These are phyloP conservation scores for Colletotrichum shisoi DNA, from an alignment of 2,329 filamentous ascomycete species.

Conservation along the genomic window DNA sequence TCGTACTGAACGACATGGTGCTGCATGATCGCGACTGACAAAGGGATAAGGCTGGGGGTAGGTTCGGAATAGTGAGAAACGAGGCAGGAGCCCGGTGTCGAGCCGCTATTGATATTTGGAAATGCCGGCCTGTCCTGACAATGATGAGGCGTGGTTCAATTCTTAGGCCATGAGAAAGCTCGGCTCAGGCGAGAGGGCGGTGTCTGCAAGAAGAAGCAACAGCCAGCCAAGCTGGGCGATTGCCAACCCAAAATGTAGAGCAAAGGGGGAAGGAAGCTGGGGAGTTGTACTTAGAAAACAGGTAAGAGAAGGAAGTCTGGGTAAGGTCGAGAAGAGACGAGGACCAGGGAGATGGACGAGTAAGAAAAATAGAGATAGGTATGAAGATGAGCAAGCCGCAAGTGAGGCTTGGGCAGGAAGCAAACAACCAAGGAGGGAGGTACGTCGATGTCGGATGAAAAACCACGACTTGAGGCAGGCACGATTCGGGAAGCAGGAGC, in stretches of 20 bases:
- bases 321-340: background rate
- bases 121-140: background rate
- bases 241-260: background rate
- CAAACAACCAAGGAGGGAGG: background rate
- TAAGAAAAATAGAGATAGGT: background rate
- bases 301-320: background rate
- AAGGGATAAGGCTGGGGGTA: background rate
- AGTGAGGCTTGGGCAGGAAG: background rate
- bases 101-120: background rate
- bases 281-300: too few relatives aligned
- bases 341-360: background rate
- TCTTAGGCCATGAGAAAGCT: background rate
- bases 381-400: background rate
- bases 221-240: background rate
- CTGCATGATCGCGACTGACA: background rate
- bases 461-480: background rate
- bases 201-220: background rate
- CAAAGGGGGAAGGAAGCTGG: too few relatives aligned
- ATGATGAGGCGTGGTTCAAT: background rate
- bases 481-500: background rate
- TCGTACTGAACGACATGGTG: background rate
- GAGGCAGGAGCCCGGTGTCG: background rate
- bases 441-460: background rate
- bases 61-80: too few relatives aligned
- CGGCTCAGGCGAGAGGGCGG: background rate